Base-by-base conservation (phyloP, 2,329 filamentous ascomycete species). In the Fusarium azukiicola region DNA sequence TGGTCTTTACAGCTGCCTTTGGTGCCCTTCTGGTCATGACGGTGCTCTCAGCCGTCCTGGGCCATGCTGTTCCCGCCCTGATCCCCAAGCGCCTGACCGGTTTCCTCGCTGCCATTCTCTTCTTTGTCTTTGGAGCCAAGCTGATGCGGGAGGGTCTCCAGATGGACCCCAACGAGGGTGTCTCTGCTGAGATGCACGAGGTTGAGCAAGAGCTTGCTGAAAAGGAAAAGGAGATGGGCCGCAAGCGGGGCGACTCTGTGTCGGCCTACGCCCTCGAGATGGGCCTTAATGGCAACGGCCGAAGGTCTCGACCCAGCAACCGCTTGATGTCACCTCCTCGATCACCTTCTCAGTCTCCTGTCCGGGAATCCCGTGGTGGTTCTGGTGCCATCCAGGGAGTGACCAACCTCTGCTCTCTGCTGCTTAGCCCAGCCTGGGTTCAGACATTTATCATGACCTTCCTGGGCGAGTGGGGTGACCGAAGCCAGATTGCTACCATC, bases 381-480 rank as follows among this genome's bases (percentile, higher is more conserved):
- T 82, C 89, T 83, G 83, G 88, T 81, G 74, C 88, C 86, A 76
- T 92, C 77, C 86, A 91, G 27, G 97, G 98, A 2, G 89, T 99
- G 36, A 94, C 94, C 86, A 99, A 99, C 83, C 93, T 99, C 7
- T 93, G 97, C 77, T 97, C 96, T 16, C 91, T 99, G 11, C 92
- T 99, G 8, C 91, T 99, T 50, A 98, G 96, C 87, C 98, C 98
- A 3, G 98, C 97, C 1, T 99, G 98, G 98, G 98, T 99, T 19
- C 97, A 99, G 88, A 99, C 98, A 0, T 99, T 99, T 85, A 93
- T 98, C 82, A 99, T 99, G 98, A 99, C 98, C 4, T 99, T 99
- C 89, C 89, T 99, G 42, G 98, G 98, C 52, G 98, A 99, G 87
- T 99, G 98, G 98, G 98, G 98, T 73, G 98, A 99, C 84, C 94